Evolutionary conservation across 495 filamentous ascomycete genomes (phyloP).

Genomic region (Aspergillus saccharolyticus): DNA sequence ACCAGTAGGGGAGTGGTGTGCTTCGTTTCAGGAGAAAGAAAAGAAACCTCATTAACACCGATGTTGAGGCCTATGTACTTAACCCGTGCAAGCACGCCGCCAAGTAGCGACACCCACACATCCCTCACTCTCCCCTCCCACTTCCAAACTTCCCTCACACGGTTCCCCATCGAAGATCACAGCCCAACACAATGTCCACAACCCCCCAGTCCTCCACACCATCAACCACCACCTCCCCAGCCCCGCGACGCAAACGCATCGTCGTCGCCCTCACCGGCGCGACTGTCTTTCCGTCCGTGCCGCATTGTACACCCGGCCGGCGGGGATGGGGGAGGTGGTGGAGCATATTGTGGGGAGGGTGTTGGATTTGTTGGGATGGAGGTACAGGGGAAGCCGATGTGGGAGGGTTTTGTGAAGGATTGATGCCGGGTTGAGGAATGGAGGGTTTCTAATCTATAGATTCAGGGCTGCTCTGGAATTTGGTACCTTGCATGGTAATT

Average conservation of each 20-base stretch:
- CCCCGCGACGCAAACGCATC: constrained; percentile 15
- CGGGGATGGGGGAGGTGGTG: constrained; percentile 32
- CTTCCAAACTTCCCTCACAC: neutral
- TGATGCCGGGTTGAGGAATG: neutral
- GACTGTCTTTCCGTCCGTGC: constrained; percentile 41
- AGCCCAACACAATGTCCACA: neutral
- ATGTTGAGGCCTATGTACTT: too few relatives aligned
- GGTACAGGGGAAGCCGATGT: neutral
- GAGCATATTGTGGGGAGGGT: constrained; percentile 41
- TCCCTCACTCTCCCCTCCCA: neutral
- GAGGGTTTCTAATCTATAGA: too few relatives aligned
- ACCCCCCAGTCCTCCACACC: neutral
- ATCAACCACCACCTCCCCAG: neutral
- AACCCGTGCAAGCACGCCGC: too few relatives aligned
- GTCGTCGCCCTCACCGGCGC: constrained; percentile 40
- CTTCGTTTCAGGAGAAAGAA: too few relatives aligned
- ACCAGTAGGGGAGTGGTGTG: neutral
- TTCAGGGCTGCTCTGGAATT: too few relatives aligned
- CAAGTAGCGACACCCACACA: neutral
- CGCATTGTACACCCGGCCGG: constrained; percentile 37
- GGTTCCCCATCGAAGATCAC: too few relatives aligned
- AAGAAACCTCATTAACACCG: too few relatives aligned
- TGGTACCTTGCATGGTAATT: too few relatives aligned
- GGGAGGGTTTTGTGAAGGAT: neutral
- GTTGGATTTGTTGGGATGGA: constrained; percentile 36